Evolutionary conservation across 176 grass and related monocot genomes (phyloP), one percentile per base, ranked within the genome.

Genomic region (Coix lacrymajobi): DNA sequence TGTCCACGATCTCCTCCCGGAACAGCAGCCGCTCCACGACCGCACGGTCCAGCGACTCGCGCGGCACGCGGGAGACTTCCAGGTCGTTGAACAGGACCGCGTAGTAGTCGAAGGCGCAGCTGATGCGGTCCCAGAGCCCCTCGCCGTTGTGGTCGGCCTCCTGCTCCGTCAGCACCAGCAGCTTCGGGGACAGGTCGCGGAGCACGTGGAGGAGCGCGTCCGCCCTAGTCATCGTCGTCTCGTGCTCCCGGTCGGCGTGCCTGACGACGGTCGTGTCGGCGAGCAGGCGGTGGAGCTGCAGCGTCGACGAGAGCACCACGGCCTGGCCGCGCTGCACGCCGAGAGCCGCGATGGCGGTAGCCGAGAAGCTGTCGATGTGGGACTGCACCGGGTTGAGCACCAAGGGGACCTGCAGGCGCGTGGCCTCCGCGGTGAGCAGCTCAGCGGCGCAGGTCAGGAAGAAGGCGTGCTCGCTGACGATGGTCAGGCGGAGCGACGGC

Each of bases 91-190:
- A 92, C 63, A 94, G 22, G 8, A 79, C 70, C 2, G 61, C 81
- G 49, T 94, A 97, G 79, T 89, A 88, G 28, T 81, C 83, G 38
- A 92, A 65, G 19, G 91, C 85, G 38, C 79, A 84, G 16, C 48
- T 19, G 73, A 90, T 78, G 74, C 91, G 69, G 11, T 32, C 51
- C 13, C 1, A 65, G 56, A 97, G 74, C 4, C 37, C 69, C 9
- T 39, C 36, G 0, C 63, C 40, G 82, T 94, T 97, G 87, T 94
- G 91, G 71, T 84, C 73, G 3, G 94, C 84, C 39, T 94, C 91
- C 78, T 94, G 89, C 82, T 97, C 89, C 4, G 89, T 94, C 72
- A 97, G 12, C 26, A 94, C 66, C 71, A 90, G 37, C 48, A 97
- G 39, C 81, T 90, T 97, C 7, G 91, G 94, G 45, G 68, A 65